Base-by-base conservation (phyloP, 805 yeast genomes). In the baker's yeast (Saccharomyces cerevisiae) region DNA sequence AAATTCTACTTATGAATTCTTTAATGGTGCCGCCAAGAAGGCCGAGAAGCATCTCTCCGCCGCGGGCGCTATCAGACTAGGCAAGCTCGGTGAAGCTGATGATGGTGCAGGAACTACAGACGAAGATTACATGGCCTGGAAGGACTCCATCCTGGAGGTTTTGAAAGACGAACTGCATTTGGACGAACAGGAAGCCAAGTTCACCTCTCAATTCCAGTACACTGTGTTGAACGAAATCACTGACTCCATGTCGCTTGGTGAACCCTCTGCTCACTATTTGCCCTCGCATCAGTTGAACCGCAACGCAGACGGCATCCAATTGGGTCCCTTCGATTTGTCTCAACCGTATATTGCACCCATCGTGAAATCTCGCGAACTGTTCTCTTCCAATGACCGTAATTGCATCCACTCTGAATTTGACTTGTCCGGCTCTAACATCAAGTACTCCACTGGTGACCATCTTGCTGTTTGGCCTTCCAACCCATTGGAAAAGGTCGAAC, bases 401-500 rank as follows among this genome's bases (percentile, higher is more conserved):
- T 92, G 98, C 74, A 81, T 92, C 56, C 98, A 92, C 68, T 81
- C 85, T 50, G 98, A 94, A 71, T 83, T 92, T 62, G 97, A 92
- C 66, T 73, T 90, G 41, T 78, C 89, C 0, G 80, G 74, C 29
- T 78, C 92, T 3, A 85, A 85, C 64, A 75, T 94, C 65, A 83
- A 85, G 62, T 92, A 92, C 72, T 77, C 92, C 49, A 92, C 99
- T 3, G 99, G 99, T 70, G 99, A 92, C 69, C 98, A 92, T 72
- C 73, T 94, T 58, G 98, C 96, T 14, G 76, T 94, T 54, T 89
- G 97, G 95, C 94, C 97, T 36, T 88, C 94, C 26, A 92, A 92
- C 71, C 76, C 96, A 1, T 76, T 84, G 65, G 89, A 84, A 68
- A 82, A 87, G 62, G 84, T 90, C 32, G 77, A 74, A n/a, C 75